A percentile compares a stretch with the other conserved stretches of the same genome.
phyloP scores from a whole-genome alignment of 2,329 filamentous ascomycete species.

The Sphaerulina populicola region DNA sequence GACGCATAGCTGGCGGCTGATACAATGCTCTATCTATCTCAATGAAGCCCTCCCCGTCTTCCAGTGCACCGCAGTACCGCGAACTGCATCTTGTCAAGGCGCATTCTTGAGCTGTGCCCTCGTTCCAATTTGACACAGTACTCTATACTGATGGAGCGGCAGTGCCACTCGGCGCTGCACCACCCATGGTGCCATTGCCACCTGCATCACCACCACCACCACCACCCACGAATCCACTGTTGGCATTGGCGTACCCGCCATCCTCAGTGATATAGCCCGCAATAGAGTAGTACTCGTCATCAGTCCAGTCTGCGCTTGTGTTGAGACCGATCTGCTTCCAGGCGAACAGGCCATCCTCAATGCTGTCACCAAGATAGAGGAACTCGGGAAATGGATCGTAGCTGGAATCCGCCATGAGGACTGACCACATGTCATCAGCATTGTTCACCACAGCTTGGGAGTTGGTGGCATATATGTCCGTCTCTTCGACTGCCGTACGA shows the following conservation, averaged over 20 bases:
- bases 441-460: constrained; percentile 43
- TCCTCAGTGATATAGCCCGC: constrained; percentile 19
- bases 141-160: constrained; percentile 5
- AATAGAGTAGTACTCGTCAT: constrained; percentile 15
- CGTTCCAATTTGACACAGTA: too few species aligned
- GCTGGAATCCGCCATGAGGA: constrained; percentile 41
- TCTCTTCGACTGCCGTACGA: constrained; percentile 45
- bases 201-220: constrained; percentile 2
- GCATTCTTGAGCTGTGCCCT: too few species aligned
- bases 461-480: constrained; percentile 39
- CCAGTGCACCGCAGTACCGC: too few species aligned
- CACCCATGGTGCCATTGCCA: constrained; percentile 10
- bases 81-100: too few species aligned
- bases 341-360: constrained; percentile 46
- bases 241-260: constrained; percentile 21
- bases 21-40: too few species aligned
- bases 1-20: too few species aligned
- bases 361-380: constrained; percentile 47
- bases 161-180: constrained; percentile 10
- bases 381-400: constrained; percentile 54
- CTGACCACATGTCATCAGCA: constrained; percentile 39
- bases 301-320: constrained; percentile 25
- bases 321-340: constrained; percentile 49
- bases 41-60: too few species aligned
- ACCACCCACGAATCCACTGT: constrained; percentile 13